Percentiles rank a stretch among this genome's conserved stretches.
These are phyloP conservation scores for Pyrus communis DNA, from an alignment of 306 rosid genomes.

Conservation along the genomic window DNA sequence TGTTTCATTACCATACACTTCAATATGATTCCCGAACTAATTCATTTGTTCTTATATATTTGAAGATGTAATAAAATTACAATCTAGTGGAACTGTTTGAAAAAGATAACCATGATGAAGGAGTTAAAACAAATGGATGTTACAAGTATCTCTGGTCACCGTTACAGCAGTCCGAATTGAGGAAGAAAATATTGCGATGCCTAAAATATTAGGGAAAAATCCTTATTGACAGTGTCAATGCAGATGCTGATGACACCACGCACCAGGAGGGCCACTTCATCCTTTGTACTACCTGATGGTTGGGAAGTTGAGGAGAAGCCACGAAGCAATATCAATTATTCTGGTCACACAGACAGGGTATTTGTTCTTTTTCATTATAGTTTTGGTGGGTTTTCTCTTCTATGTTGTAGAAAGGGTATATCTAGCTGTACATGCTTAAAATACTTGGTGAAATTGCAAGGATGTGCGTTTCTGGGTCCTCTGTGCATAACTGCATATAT, in stretches of 20 bases:
- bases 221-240: conserved; percentile 7
- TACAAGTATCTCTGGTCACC: not conserved
- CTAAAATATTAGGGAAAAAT: not conserved
- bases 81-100: not conserved
- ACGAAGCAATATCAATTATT: conserved; percentile 8
- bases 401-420: not conserved
- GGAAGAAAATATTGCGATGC: not conserved
- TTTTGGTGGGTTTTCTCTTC: not conserved
- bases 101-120: not conserved
- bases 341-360: conserved; percentile 26
- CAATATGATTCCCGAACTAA: not conserved
- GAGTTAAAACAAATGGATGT: not conserved
- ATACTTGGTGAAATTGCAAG: not conserved
- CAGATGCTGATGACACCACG: conserved; percentile 14
- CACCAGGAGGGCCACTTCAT: not conserved
- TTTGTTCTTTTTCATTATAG: not conserved
- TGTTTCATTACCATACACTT: not conserved
- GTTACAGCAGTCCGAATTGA: not conserved
- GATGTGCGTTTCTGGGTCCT: not conserved
- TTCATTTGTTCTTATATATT: not conserved
- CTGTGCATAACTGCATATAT: not conserved
- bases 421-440: not conserved
- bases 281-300: conserved; percentile 29
- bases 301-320: conserved; percentile 30
- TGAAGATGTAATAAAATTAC: not conserved